Conservation (phyloP, 2,329 filamentous ascomycete genomes). For the Septoria linicola region DNA sequence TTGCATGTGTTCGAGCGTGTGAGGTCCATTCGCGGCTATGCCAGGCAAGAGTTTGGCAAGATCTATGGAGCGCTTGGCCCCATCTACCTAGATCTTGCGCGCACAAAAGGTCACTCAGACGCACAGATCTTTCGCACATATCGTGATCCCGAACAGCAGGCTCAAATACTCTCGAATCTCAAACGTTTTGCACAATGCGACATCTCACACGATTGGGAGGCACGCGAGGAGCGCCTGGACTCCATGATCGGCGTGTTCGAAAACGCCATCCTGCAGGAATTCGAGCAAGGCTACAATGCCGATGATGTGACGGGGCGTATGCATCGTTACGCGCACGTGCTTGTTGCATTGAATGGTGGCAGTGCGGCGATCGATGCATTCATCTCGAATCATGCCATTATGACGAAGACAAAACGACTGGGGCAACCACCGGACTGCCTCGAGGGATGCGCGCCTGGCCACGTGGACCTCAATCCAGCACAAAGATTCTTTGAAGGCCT, state of each 20-base stretch:
- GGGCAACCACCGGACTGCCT: conserved; percentile 80
- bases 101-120: conserved; percentile 71
- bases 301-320: conserved; percentile 87
- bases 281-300: conserved; percentile 85
- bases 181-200: conserved; percentile 77
- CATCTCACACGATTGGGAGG: conserved; percentile 69
- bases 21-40: conserved; percentile 77
- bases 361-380: conserved; percentile 78
- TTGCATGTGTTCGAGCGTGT: conserved; percentile 68
- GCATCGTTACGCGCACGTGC: conserved; percentile 82
- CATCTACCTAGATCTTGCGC: conserved; percentile 80
- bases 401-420: conserved; percentile 68
- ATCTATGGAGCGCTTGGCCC: conserved; percentile 85
- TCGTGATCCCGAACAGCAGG: conserved; percentile 83
- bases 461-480: conserved; percentile 75
- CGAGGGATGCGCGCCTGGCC: conserved; percentile 63
- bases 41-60: conserved; percentile 85
- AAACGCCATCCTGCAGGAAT: conserved; percentile 84
- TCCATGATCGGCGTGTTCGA: conserved; percentile 82
- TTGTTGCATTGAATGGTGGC: conserved; percentile 79
- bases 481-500: conserved; percentile 76
- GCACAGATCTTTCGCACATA: conserved; percentile 84
- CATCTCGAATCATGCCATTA: conserved; percentile 78
- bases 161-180: conserved; percentile 81
- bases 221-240: conserved; percentile 69